These are phyloP conservation scores for Sarcodon aspratus DNA, from an alignment of 768 basidiomycete genomes.

Conservation along the genomic window DNA sequence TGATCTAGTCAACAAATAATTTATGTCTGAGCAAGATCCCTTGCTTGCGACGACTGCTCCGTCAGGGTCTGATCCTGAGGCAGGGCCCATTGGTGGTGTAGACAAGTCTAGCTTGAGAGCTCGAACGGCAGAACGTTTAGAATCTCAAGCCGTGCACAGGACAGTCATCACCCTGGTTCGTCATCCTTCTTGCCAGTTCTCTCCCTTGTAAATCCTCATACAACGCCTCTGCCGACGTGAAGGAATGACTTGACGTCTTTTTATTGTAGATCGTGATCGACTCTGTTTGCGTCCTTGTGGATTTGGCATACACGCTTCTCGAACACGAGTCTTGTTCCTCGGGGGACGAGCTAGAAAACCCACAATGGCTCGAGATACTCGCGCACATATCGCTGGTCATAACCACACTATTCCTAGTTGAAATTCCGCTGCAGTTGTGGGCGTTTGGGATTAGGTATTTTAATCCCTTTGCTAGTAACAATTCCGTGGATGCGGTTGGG, in stretches of 20 bases:
- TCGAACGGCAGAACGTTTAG: conserved; percentile 34
- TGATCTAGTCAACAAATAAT: too few relatives aligned
- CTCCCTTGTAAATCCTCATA: conserved; percentile 2
- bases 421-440: conserved; percentile 65
- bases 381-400: conserved; percentile 54
- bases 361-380: conserved; percentile 53
- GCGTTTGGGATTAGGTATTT: conserved; percentile 53
- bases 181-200: conserved; percentile 11
- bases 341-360: conserved; percentile 28
- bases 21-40: too few relatives aligned
- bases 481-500: too few relatives aligned
- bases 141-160: conserved; percentile 41
- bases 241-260: not conserved
- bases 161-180: conserved; percentile 47
- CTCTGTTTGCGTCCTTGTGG: conserved; percentile 57
- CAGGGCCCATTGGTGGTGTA: too few relatives aligned
- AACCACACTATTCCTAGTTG: conserved; percentile 61
- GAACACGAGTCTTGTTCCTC: conserved; percentile 33
- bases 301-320: conserved; percentile 60
- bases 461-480: conserved; percentile 42
- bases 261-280: conserved; percentile 45
- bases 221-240: not conserved
- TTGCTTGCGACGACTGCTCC: too few relatives aligned
- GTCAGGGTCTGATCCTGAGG: too few relatives aligned
- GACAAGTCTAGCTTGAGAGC: conserved; percentile 5